phyloP scores from a whole-genome alignment of 78 protist genomes.

The Isochrysis galbana region DNA sequence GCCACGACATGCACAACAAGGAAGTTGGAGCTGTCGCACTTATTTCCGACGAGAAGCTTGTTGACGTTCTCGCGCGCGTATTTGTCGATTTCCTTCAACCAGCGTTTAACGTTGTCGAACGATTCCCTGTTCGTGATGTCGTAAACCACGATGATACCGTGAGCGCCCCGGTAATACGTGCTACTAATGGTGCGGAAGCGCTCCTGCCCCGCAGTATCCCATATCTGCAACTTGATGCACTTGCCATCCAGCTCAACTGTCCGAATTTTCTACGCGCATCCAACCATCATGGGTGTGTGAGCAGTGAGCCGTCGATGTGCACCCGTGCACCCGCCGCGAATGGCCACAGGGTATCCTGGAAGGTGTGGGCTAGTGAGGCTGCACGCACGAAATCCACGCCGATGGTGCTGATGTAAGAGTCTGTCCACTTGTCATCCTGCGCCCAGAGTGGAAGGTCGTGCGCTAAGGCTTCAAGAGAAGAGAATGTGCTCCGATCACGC shows the following conservation, averaged over 20 bases:
- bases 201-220: constrained; percentile 96
- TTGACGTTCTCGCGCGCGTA: constrained; percentile 95
- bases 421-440: constrained; percentile 22
- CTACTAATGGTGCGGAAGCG: constrained; percentile 96
- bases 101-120: constrained; percentile 93
- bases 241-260: constrained; percentile 89
- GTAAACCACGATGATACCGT: constrained; percentile 95
- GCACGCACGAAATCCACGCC: constrained; percentile 81
- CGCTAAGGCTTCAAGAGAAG: too few species aligned
- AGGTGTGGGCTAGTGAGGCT: too few species aligned
- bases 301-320: neutral
- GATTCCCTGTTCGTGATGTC: constrained; percentile 89
- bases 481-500: too few species aligned
- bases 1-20: neutral
- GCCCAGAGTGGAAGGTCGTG: too few species aligned
- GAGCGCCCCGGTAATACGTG: constrained; percentile 96
- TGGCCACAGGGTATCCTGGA: too few species aligned
- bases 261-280: constrained; percentile 81
- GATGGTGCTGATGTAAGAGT: neutral
- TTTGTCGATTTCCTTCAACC: constrained; percentile 45
- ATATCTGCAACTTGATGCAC: constrained; percentile 59
- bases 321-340: too few species aligned
- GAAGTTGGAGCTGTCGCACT: constrained; percentile 76
- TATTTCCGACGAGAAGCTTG: constrained; percentile 97
- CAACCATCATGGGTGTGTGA: neutral